Percentiles rank a stretch among this genome's conserved stretches.
Evolutionary conservation across 2,329 filamentous ascomycete species (phyloP).

Genomic region (Colletotrichum sp.): DNA sequence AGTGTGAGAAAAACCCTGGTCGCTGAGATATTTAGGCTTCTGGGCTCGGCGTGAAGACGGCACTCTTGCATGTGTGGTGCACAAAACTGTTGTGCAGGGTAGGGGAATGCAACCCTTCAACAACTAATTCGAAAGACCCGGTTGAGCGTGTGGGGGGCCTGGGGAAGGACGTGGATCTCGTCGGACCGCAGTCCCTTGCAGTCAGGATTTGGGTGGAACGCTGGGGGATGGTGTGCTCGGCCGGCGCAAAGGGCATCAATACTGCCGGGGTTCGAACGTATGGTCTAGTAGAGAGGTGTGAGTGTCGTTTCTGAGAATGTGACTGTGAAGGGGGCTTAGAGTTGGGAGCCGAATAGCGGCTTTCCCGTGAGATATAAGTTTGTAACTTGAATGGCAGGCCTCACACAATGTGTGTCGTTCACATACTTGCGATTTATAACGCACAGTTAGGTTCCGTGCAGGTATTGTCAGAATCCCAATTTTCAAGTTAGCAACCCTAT

Average conservation of each 20-base stretch:
- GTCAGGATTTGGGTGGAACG: constrained; percentile 25
- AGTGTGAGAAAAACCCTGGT: background rate
- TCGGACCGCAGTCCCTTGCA: constrained; percentile 42
- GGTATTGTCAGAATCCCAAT: background rate
- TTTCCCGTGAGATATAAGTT: background rate
- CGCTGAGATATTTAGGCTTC: background rate
- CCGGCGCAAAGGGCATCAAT: background rate
- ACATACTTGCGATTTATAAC: background rate
- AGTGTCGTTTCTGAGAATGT: background rate
- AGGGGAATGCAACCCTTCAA: constrained; percentile 8
- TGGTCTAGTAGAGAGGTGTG: background rate
- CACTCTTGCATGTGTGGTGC: background rate
- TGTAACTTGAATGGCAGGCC: background rate
- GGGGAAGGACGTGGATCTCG: constrained; percentile 24
- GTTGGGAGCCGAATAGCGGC: background rate
- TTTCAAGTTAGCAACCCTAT: background rate
- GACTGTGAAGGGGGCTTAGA: background rate
- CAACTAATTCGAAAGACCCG: background rate
- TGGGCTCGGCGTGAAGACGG: constrained; percentile 27
- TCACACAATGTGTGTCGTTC: background rate
- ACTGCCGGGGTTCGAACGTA: background rate
- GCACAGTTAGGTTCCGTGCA: background rate
- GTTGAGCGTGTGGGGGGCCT: constrained; percentile 1
- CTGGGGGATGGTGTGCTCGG: background rate
- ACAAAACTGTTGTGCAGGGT: background rate